Base-by-base conservation (phyloP, 2,329 filamentous ascomycete species). In the Pseudocercospora fuligena region DNA sequence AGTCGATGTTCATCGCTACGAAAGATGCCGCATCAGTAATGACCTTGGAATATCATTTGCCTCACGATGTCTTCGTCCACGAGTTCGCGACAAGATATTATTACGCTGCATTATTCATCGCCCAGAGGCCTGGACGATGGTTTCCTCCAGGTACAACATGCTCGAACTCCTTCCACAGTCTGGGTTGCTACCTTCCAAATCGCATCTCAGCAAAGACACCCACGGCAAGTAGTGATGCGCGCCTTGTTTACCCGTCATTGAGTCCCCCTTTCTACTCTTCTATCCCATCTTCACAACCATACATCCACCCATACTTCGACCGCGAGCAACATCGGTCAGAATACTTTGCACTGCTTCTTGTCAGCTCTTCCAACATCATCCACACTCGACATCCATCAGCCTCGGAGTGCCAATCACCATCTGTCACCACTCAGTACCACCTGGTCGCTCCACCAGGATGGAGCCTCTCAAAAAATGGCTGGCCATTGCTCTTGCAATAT, bases 321-420 rank as follows among this genome's bases (percentile, higher is more conserved):
- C 53, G 53, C 12, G 27, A 56, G 53, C 53, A 56, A 29, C 53
- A 33, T 19, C 29, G 53, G 53, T 27, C 53, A 56, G 53, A 31
- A 56, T 27, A 56, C 27, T 31, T 31, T 56, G 23, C 14, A 56
- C 53, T 33, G 53, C 56, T 58, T 40, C 36, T 36, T 25, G n/a
- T 19, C 31, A 36, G n/a, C 31, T 19, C 16, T 21, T 43, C 31
- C n/a, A 40, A 58, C 56, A 21, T 19, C 56, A 56, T 56, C 51
- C 25, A 31, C 56, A 58, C 31, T 58, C 56, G 16, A 36, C 29
- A 58, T 58, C n/a, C n/a, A 29, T 23, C 27, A 5, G 21, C 25
- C 25, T 25, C 25, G 21, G 12, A 51, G 47, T n/a, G 47, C 40
- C 40, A 51, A 51, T 23, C 46, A 49, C 31, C 25, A 25, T 40